phyloP scores from a whole-genome alignment of 2,329 filamentous ascomycete species.

The Mycosphaerella sp. region DNA sequence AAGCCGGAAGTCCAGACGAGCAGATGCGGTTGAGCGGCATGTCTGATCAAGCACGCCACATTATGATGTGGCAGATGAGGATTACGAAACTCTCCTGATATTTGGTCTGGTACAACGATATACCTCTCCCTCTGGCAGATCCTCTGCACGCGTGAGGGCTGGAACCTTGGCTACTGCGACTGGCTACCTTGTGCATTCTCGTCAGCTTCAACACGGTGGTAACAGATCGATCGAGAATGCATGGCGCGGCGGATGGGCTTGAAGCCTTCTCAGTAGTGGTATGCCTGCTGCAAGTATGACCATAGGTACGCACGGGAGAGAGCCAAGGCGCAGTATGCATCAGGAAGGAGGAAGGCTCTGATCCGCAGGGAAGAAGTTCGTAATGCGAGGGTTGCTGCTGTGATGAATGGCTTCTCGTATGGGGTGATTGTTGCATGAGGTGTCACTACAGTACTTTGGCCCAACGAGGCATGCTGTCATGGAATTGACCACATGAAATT shows the following conservation, averaged over 20 bases:
- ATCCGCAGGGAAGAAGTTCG: not conserved
- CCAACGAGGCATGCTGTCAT: not conserved
- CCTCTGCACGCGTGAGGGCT: not conserved
- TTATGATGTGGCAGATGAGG: slow-evolving; percentile 16
- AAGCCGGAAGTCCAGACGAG: not conserved
- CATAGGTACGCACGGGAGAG: slow-evolving; percentile 6
- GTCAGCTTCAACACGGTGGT: slow-evolving; percentile 1
- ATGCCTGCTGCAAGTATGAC: not conserved
- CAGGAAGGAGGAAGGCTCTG: slow-evolving; percentile 10
- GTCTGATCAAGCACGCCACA: not conserved
- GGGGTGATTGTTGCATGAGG: slow-evolving; percentile 9
- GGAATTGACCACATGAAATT: not conserved
- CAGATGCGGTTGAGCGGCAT: slow-evolving; percentile 2
- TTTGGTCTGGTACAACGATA: slow-evolving; percentile 1
- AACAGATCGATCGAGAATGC: not conserved
- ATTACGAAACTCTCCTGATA: slow-evolving; percentile 10
- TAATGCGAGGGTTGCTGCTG: not conserved
- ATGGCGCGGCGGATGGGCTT: not conserved
- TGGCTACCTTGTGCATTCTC: not conserved
- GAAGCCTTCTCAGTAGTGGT: not conserved
- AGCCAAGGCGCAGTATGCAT: slow-evolving; percentile 11
- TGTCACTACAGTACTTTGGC: not conserved
- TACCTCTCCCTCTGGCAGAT: not conserved
- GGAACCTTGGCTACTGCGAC: not conserved
- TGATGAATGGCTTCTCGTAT: not conserved